Percentiles rank a stretch among this genome's conserved stretches.
Evolutionary conservation across 192 early-diverging fungal species (phyloP).

Genomic region (Neocallimastix lanati): DNA sequence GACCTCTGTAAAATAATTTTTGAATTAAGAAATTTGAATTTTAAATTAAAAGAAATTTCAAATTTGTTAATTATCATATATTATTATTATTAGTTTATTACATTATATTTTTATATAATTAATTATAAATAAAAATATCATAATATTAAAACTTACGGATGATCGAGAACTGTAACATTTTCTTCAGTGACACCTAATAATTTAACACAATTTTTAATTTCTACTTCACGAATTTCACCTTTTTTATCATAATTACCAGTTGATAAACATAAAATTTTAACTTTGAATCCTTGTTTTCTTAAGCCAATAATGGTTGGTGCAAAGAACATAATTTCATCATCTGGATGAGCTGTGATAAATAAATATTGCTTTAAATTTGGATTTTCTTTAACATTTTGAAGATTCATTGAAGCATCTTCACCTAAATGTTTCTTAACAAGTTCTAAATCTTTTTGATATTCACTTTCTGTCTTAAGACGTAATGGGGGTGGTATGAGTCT

Average conservation of each 20-base stretch:
- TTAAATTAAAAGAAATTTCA: too few relatives aligned
- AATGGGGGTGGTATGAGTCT: not conserved
- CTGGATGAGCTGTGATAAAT: constrained; percentile 75
- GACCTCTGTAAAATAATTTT: too few relatives aligned
- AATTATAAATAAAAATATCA: too few relatives aligned
- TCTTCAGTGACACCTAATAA: constrained; percentile 19
- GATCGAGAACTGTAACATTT: constrained; percentile 28
- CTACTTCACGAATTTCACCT: constrained; percentile 11
- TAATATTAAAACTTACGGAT: too few relatives aligned
- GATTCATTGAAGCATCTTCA: not conserved
- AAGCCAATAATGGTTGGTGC: constrained; percentile 51
- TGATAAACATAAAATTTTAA: constrained; percentile 68
- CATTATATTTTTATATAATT: too few relatives aligned
- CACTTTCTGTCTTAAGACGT: not conserved
- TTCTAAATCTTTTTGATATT: not conserved
- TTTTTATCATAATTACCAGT: constrained; percentile 38
- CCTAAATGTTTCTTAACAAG: not conserved
- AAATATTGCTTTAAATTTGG: constrained; percentile 7
- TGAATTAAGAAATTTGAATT: too few relatives aligned
- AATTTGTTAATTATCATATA: too few relatives aligned
- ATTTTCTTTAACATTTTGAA: not conserved
- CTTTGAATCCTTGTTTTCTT: constrained; percentile 22
- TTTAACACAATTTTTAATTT: not conserved
- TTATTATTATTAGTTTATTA: too few relatives aligned
- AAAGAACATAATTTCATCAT: constrained; percentile 99